Conservation (phyloP, 768 basidiomycete species). For the Tephrocybe rancida region DNA sequence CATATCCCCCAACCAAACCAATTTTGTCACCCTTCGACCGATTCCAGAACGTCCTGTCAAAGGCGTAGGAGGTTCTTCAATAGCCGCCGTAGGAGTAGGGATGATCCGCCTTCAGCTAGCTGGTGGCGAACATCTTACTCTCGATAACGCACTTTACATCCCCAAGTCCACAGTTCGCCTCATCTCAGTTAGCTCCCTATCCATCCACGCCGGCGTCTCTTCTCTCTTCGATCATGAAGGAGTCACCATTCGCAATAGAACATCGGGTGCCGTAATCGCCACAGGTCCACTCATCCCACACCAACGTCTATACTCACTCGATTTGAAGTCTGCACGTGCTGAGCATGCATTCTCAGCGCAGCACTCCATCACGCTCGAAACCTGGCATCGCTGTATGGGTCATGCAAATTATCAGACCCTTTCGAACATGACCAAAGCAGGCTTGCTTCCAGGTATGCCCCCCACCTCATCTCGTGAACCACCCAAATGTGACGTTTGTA, state of each 20-base stretch:
- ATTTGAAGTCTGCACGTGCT: slow-evolving; percentile 1
- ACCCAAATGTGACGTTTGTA: slow-evolving; percentile 1
- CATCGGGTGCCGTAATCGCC: no score
- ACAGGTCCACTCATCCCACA: slow-evolving; percentile 8
- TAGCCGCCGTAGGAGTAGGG: slow-evolving; percentile 27
- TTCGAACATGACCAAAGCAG: slow-evolving; percentile 16
- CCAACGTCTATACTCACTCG: slow-evolving; percentile 20
- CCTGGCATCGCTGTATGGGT: slow-evolving; percentile 29
- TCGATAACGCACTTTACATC: slow-evolving; percentile 21
- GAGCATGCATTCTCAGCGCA: slow-evolving; percentile 19
- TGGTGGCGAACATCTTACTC: slow-evolving; percentile 8
- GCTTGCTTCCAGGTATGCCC: slow-evolving; percentile 9
- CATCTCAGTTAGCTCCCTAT: slow-evolving; percentile 23
- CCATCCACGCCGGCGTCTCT: slow-evolving; percentile 4
- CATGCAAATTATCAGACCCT: slow-evolving; percentile 27
- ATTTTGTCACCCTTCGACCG: slow-evolving; percentile 25
- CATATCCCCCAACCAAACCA: slow-evolving; percentile 21
- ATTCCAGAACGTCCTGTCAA: slow-evolving; percentile 21
- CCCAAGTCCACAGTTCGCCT: slow-evolving; percentile 24
- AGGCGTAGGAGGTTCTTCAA: slow-evolving; percentile 27
- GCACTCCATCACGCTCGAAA: slow-evolving; percentile 13
- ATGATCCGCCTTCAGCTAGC: slow-evolving; percentile 21
- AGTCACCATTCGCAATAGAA: slow-evolving; percentile 13
- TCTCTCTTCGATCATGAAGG: slow-evolving; percentile 19
- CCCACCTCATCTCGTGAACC: background rate